Base-by-base conservation (phyloP, 768 basidiomycete genomes). In the Leccinum obscurum region DNA sequence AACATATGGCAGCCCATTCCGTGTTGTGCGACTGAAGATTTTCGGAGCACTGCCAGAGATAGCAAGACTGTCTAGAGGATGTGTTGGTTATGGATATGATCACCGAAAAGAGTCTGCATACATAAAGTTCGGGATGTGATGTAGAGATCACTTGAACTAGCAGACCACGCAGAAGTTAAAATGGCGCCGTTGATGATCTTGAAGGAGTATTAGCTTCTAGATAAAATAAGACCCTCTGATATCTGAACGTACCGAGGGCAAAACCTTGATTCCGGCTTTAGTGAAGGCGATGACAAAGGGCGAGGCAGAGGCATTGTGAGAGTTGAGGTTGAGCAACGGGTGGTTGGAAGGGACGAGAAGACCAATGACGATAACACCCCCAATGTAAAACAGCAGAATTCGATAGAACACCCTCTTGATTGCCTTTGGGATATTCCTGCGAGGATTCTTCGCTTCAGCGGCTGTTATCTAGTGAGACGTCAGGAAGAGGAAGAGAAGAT, bases 271-370 rank as follows among this genome's bases (percentile, higher is more conserved):
- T 6, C 85, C 87, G 4, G 85, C 83, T 24, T 66, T 61, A 28
- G 70, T 69, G 60, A 81, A 80, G 3, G 84, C 86, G 52, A 86
- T 84, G 57, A 86, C 85, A 69, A 85, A 86, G 2, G 85, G 80
- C 52, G 81, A 80, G 3, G 76, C 77, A 11, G 79, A 73, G 37
- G 83, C 82, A 39, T 77, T 79, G 50, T 58, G 58, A 13, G 71
- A 70, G 39, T 69, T 68, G 28, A 82, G 67, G 61, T 75, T 64
- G 30, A 84, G 77, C n/a, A 74, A 64, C 7, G 72, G 64, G 64
- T 83, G 72, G 71, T 77, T 80, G 41, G 79, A 82, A 13, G 80
- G 77, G 17, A 83, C 81, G 60, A 84, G 76, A 24, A 85, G 67
- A 35, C 80, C 80, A 54, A 84, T 81, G 50, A 83, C 62, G 66